These are phyloP conservation scores for Amaranthus hypochondriacus DNA, from an alignment of 148 eudicot genomes.

Conservation along the genomic window DNA sequence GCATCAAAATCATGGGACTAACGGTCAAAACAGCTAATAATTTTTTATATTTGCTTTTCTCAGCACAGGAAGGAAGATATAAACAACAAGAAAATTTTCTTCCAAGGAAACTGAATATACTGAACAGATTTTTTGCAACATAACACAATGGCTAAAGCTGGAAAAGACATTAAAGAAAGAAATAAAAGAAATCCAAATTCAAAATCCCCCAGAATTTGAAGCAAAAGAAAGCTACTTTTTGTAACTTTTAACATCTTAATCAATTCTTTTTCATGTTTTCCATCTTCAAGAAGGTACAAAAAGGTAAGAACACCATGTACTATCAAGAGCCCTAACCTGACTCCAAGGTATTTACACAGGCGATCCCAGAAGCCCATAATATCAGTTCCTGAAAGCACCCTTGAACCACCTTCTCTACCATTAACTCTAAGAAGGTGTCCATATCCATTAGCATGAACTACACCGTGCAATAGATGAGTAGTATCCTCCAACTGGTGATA, in stretches of 20 bases:
- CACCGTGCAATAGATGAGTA: constrained; percentile 80
- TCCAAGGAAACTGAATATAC: not conserved
- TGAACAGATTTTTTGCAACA: not conserved
- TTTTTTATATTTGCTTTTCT: too few species aligned
- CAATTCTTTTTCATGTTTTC: not conserved
- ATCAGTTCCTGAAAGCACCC: constrained; percentile 71
- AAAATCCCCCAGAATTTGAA: not conserved
- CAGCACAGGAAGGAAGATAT: too few species aligned
- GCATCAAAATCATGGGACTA: too few species aligned
- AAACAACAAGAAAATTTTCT: not conserved
- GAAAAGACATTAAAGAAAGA: too few species aligned
- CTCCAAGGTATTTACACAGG: constrained; percentile 77
- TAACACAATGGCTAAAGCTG: not conserved
- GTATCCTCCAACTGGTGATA: constrained; percentile 80
- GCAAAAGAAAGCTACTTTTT: not conserved
- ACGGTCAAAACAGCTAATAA: too few species aligned
- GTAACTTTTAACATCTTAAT: not conserved
- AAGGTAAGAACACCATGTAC: constrained; percentile 27
- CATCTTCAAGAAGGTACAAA: constrained; percentile 21
- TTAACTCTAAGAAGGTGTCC: constrained; percentile 93
- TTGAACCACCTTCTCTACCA: constrained; percentile 92
- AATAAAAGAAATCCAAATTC: not conserved
- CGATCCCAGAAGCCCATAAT: constrained; percentile 98
- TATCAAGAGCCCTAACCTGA: constrained; percentile 64
- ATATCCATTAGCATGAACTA: constrained; percentile 80